Evolutionary conservation across 441 rosid species (phyloP), one percentile per base, ranked within the genome.

Genomic region (Erodium moschatum): DNA sequence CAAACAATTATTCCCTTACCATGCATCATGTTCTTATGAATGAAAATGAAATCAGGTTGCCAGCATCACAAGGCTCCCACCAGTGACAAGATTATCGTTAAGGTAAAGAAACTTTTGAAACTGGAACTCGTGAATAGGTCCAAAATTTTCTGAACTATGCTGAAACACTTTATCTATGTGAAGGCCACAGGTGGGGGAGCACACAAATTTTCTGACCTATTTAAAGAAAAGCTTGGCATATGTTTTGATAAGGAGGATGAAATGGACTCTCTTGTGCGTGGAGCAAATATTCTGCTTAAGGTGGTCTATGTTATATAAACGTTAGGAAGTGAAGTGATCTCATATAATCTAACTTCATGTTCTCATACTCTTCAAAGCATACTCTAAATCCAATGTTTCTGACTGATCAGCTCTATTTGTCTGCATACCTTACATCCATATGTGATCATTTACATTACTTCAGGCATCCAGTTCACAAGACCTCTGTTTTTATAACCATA

Each of bases 141-240:
- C 27, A 24, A 0, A 24, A 24, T 0, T 24, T 62, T 24, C 1
- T 21, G n/a, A 6, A 38, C 20, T 66, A 21, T 21, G 56, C 46
- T 44, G 29, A 38, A 2, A 2, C 71, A 67, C 44, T 56, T 42
- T 78, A 73, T 70, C 74, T 78, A 63, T 72, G 76, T 72, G 77
- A 85, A 94, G 97, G 99, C 96, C 75, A 91, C 97, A 73, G 97
- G 99, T 18, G 99, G 99, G 2, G 99, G 99, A 76, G 99, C 99
- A 19, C 89, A 78, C 82, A 94, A 91, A 81, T 94, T 80, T 72
- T 76, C 97, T 1, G 97, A 95, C 74, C 85, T 95, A 64, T 95
- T 95, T 78, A 95, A 89, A 79, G 99, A 95, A 81, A 85, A 86
- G 76, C 92, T 95, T 42, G 99, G 97, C 5, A 85, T 90, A 74